Evolutionary conservation across 768 basidiomycete genomes (phyloP).

Genomic region (Chlorophyllum brunneum): DNA sequence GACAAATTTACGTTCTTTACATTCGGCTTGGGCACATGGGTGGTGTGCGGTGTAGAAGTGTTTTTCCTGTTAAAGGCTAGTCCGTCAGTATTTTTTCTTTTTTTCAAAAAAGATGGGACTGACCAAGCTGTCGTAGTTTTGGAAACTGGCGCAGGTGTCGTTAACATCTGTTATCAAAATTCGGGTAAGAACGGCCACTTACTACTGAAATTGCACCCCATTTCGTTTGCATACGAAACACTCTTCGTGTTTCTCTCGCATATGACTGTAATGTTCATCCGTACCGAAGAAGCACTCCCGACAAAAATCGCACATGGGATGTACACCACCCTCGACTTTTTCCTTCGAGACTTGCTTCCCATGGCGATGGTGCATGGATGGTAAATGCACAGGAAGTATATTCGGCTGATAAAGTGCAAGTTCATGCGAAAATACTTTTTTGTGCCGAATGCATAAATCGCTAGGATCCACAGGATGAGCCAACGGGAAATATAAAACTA

Average conservation of each 20-base stretch:
- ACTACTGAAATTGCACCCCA: constrained; percentile 84
- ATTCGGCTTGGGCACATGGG: constrained; percentile 70
- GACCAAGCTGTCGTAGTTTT: constrained; percentile 74
- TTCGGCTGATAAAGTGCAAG: constrained; percentile 76
- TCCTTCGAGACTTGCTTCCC: constrained; percentile 43
- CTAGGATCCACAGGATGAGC: constrained; percentile 30
- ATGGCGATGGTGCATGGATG: constrained; percentile 52
- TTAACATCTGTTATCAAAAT: not conserved
- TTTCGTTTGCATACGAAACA: constrained; percentile 91
- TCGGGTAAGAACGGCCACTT: constrained; percentile 27
- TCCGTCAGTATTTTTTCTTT: constrained; percentile 1
- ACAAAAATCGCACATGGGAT: constrained; percentile 86
- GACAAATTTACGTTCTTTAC: constrained; percentile 88
- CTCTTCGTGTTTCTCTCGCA: constrained; percentile 93
- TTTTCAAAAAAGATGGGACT: constrained; percentile 17
- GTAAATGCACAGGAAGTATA: constrained; percentile 67
- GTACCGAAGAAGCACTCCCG: constrained; percentile 91
- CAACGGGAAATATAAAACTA: not conserved
- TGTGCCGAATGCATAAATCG: constrained; percentile 81
- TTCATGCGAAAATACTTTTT: constrained; percentile 96
- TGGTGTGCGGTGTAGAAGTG: constrained; percentile 77
- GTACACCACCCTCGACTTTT: constrained; percentile 64
- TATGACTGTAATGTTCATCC: constrained; percentile 91
- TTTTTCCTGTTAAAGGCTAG: constrained; percentile 45
- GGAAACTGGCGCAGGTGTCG: constrained; percentile 49